These are phyloP conservation scores for Globisporangium paroecandrum DNA, from an alignment of 352 stramenopile genomes.

Conservation along the genomic window DNA sequence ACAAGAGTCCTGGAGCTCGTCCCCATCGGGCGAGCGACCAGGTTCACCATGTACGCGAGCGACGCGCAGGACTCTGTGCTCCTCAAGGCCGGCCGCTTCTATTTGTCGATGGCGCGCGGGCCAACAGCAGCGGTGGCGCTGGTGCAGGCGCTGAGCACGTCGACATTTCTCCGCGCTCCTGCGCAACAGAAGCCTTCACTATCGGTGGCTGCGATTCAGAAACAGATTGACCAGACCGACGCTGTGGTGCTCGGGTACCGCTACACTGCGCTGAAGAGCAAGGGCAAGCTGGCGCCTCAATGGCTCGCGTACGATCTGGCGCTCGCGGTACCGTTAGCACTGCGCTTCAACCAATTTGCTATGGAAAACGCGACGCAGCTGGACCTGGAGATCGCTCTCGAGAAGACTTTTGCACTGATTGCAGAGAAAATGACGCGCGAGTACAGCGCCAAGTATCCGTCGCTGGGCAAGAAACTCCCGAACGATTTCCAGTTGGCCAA, in stretches of 20 bases:
- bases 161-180: not conserved
- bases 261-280: not conserved
- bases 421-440: not conserved
- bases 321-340: not conserved
- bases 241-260: not conserved
- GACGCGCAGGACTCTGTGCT: not conserved
- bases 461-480: slow-evolving; percentile 1
- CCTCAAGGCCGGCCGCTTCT: not conserved
- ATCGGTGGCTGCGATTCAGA: not conserved
- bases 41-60: slow-evolving; percentile 6
- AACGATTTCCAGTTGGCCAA: slow-evolving; percentile 5
- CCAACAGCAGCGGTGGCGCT: not conserved
- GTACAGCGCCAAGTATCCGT: not conserved
- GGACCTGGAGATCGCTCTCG: not conserved
- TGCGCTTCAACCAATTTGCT: slow-evolving; percentile 1
- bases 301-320: slow-evolving; percentile 6
- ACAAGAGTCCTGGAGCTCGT: not conserved
- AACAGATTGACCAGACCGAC: not conserved
- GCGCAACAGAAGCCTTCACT: not conserved
- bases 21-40: not conserved
- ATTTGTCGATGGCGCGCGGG: not conserved
- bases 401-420: not conserved
- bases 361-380: not conserved
- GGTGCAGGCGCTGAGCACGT: slow-evolving; percentile 1
- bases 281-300: not conserved